These are phyloP conservation scores for Trifolium pratense DNA, from an alignment of 306 rosid species.

Conservation along the genomic window DNA sequence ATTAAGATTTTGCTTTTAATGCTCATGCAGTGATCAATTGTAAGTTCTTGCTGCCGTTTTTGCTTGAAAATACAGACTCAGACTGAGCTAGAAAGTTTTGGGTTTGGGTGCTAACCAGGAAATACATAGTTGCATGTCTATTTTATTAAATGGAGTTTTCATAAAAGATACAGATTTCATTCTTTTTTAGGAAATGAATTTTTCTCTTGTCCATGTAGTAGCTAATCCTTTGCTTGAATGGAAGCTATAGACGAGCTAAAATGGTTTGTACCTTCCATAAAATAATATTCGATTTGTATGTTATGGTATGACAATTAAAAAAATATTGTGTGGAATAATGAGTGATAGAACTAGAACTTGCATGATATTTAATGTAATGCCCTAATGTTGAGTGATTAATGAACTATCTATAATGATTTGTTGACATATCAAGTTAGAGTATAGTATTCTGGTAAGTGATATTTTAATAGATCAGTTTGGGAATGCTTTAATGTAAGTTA, in stretches of 20 bases:
- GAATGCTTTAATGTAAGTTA: too few relatives aligned
- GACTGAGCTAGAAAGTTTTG: neutral
- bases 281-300: neutral
- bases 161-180: neutral
- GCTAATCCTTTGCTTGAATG: neutral
- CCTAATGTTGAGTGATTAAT: neutral
- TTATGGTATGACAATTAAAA: slow-evolving; percentile 3
- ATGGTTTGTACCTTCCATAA: neutral
- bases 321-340: neutral
- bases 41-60: neutral
- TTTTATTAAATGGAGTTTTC: neutral
- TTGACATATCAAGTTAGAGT: neutral
- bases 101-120: neutral
- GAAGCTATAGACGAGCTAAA: neutral
- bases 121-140: neutral
- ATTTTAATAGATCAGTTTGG: too few relatives aligned
- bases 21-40: neutral
- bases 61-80: neutral
- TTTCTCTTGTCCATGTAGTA: neutral
- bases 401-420: neutral
- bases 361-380: slow-evolving; percentile 2
- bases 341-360: neutral
- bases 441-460: neutral
- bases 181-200: neutral
- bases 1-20: neutral